Percentiles rank a stretch among this genome's conserved stretches.
Conservation (phyloP, 176 grass and related monocot species). For the Oropetium thomaeum region DNA sequence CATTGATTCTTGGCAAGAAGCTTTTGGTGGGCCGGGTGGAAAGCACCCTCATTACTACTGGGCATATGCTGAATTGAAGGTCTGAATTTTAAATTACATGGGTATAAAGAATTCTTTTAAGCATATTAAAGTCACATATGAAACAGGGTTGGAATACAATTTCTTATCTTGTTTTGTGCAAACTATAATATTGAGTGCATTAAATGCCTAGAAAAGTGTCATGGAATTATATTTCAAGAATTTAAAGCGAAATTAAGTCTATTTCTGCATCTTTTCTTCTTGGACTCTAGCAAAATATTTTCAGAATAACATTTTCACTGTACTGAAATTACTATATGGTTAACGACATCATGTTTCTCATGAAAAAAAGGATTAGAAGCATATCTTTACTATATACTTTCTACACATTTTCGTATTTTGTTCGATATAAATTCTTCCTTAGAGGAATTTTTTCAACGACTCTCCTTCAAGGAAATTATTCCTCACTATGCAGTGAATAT, state of each 20-base stretch:
- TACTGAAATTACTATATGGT: background rate
- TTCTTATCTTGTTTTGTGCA: background rate
- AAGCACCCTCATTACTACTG: constrained; percentile 77
- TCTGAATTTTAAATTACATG: constrained; percentile 13
- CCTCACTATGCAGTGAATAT: background rate
- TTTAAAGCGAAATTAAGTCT: background rate
- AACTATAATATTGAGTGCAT: background rate
- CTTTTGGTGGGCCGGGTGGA: constrained; percentile 69
- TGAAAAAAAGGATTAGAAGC: background rate
- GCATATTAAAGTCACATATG: background rate
- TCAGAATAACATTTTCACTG: background rate
- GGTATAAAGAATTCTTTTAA: background rate
- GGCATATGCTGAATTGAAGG: constrained; percentile 83
- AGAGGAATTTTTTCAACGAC: no score
- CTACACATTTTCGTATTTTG: background rate
- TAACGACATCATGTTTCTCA: background rate
- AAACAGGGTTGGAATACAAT: background rate
- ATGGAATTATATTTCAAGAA: background rate
- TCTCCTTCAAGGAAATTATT: background rate
- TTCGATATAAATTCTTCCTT: background rate
- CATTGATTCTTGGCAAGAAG: constrained; percentile 84
- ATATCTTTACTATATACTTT: background rate
- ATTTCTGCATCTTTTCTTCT: background rate
- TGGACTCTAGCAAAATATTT: background rate
- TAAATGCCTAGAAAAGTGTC: background rate